Conservation (phyloP, 495 filamentous ascomycete genomes). For the Aspergillus cavernicola region DNA sequence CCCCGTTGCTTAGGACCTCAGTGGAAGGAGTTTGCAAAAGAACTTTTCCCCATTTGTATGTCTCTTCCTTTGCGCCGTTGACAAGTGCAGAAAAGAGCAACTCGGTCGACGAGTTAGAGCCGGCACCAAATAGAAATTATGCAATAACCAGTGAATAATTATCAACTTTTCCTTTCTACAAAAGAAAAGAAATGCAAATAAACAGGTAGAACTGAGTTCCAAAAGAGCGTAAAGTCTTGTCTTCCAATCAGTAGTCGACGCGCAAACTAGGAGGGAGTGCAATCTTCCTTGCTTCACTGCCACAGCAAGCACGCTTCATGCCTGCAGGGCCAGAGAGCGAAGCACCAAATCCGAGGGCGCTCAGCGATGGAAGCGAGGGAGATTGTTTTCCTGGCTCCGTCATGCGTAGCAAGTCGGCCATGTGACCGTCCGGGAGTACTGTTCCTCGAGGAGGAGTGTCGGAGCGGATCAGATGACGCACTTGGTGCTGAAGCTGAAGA, state of each 20-base stretch:
- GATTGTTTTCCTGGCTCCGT: slow-evolving; percentile 14
- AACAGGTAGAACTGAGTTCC: neutral
- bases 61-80: slow-evolving; percentile 18
- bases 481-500: slow-evolving; percentile 64
- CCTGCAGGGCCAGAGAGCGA: slow-evolving; percentile 39
- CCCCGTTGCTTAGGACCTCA: slow-evolving; percentile 8
- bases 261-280: slow-evolving; percentile 37
- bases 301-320: slow-evolving; percentile 48
- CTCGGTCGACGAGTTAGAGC: slow-evolving; percentile 20
- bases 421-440: slow-evolving; percentile 37
- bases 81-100: slow-evolving; percentile 15
- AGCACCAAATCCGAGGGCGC: slow-evolving; percentile 20
- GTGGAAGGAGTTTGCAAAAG: slow-evolving; percentile 15
- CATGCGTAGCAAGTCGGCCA: slow-evolving; percentile 39
- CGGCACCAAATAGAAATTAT: slow-evolving; percentile 17
- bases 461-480: slow-evolving; percentile 54
- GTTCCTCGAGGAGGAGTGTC: slow-evolving; percentile 27
- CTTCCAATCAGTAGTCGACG: slow-evolving; percentile 22
- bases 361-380: slow-evolving; percentile 14
- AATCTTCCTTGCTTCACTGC: slow-evolving; percentile 41
- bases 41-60: slow-evolving; percentile 20
- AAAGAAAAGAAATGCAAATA: slow-evolving; percentile 10
- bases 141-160: slow-evolving; percentile 13
- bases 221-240: slow-evolving; percentile 12
- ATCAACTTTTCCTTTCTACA: slow-evolving; percentile 20